phyloP scores from a whole-genome alignment of 306 rosid genomes.

The Corylus avellana region DNA sequence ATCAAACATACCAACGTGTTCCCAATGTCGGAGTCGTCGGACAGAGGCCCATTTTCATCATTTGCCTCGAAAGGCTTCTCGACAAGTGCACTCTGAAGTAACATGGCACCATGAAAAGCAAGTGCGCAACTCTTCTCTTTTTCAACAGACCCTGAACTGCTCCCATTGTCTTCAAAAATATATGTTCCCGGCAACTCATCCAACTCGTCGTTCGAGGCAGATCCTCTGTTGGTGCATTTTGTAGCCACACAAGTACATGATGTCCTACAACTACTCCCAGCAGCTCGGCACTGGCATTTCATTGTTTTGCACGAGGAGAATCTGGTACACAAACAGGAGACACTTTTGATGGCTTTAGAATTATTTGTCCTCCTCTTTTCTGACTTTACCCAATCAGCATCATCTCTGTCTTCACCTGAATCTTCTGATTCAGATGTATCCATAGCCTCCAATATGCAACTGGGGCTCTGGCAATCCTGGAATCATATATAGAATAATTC shows the following conservation, averaged over 20 bases:
- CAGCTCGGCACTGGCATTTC: slow-evolving; percentile 63
- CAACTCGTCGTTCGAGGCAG: slow-evolving; percentile 25
- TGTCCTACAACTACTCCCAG: slow-evolving; percentile 53
- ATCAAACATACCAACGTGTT: slow-evolving; percentile 58
- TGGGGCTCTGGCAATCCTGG: slow-evolving; percentile 62
- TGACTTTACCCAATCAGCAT: slow-evolving; percentile 44
- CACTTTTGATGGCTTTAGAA: too few relatives aligned
- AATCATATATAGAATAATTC: slow-evolving; percentile 11
- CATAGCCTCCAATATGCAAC: slow-evolving; percentile 67
- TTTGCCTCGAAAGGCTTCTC: slow-evolving; percentile 46
- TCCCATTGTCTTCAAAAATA: slow-evolving; percentile 29
- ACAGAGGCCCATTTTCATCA: slow-evolving; percentile 43
- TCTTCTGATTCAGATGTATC: slow-evolving; percentile 69
- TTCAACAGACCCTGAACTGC: slow-evolving; percentile 39
- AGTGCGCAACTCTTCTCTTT: slow-evolving; percentile 47
- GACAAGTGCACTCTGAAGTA: slow-evolving; percentile 69
- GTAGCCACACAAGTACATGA: slow-evolving; percentile 59
- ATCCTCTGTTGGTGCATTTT: slow-evolving; percentile 63
- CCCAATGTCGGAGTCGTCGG: slow-evolving; percentile 58
- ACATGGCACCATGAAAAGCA: slow-evolving; percentile 74
- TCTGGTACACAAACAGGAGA: slow-evolving; percentile 72
- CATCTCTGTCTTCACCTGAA: slow-evolving; percentile 30
- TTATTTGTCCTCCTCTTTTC: too few relatives aligned
- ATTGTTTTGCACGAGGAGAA: slow-evolving; percentile 70
- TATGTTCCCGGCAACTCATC: slow-evolving; percentile 25